Evolutionary conservation across 768 basidiomycete species (phyloP), one percentile per base, ranked within the genome.

Genomic region (Stropharia rugosoannulata): DNA sequence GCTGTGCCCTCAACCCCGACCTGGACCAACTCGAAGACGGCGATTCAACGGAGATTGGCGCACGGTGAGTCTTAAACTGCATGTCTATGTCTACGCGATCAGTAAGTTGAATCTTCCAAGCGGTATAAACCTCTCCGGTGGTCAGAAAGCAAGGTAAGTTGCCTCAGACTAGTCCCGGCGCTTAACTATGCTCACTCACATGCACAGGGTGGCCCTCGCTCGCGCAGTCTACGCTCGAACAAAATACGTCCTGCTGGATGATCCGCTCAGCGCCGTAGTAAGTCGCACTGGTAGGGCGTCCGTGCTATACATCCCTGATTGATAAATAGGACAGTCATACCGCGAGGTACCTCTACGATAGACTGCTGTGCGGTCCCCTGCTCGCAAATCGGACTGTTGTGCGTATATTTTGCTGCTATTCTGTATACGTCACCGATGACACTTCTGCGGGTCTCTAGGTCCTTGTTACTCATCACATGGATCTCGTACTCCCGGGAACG

Each of bases 11-110:
- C 49, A 73, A 68, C 25, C 84, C 89, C 0, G 96, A 98, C 73
- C 70, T 98, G 53, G 82, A 89, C 4, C 80, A 94, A 10, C 69
- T 98, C 1, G 91, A 95, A 54, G 87, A 95, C 62, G 96, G 96
- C 0, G 94, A 93, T 64, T 73, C 71, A 50, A 94, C 92, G 1
- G 89, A 93, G 70, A 90, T 95, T 59, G 93, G 93, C 11, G 86
- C 84, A 13, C 76, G 85, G 77, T 81, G 6, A 41, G 19, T 65
- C 50, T 12, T 45, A 10, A 40, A 4, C 35, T 8, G 7, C 46
- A 32, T 41, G 27, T 22, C 43, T 44, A 16, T n/a, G n/a, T n/a
- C n/a, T n/a, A n/a, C n/a, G n/a, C n/a, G n/a, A n/a, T n/a, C n/a
- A n/a, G n/a, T n/a, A n/a, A n/a, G n/a, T n/a, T n/a, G n/a, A n/a